Base-by-base conservation (phyloP, 2,329 filamentous ascomycete species). In the Apiospora sp. region DNA sequence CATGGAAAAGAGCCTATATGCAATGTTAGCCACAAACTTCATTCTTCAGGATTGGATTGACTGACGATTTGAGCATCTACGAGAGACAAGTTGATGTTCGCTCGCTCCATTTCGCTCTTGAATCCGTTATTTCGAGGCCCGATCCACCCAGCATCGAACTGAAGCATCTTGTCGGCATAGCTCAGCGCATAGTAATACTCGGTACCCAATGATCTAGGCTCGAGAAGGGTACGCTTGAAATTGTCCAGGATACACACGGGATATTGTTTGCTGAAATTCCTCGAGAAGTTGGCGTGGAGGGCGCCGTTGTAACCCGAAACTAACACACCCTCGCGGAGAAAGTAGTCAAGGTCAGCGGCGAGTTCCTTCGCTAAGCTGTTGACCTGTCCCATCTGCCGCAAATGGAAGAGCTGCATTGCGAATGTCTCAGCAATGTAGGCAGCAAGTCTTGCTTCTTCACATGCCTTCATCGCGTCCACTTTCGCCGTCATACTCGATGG, bases 51-150 rank as follows among this genome's bases (percentile, higher is more conserved):
- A 4, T 5, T 14, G 4, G 22, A 8, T 41, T 41, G 27, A 71
- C 69, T 71, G 13, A 94, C 92, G 75, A 96, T 92, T 84, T 99
- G 95, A 34, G 96, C 94, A 81, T 98, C 95, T 46, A 99, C 94
- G 46, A 98, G 86, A 34, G 95, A 97, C 70, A 99, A 82, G 81
- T 99, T 98, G 74, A 93, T 86, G 81, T 99, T 99, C 58, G 96
- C 96, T 74, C 91, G 91, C 78, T 92, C 90, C 83, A 99, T 92
- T 80, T 99, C 96, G 68, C 90, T 89, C 74, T 89, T 88, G 83
- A 97, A 97, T 0, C 95, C 95, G 77, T 92, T 89, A 71, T 90
- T 88, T 76, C 85, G 87, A 75, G 85, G 87, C 61, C 92, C 92
- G 71, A 85, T 85, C 96, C 96, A 99, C 51, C 92, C 91, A 72